Evolutionary conservation across 352 stramenopile species (phyloP), one percentile per base, ranked within the genome.

Genomic region (Globisporangium middletonii): DNA sequence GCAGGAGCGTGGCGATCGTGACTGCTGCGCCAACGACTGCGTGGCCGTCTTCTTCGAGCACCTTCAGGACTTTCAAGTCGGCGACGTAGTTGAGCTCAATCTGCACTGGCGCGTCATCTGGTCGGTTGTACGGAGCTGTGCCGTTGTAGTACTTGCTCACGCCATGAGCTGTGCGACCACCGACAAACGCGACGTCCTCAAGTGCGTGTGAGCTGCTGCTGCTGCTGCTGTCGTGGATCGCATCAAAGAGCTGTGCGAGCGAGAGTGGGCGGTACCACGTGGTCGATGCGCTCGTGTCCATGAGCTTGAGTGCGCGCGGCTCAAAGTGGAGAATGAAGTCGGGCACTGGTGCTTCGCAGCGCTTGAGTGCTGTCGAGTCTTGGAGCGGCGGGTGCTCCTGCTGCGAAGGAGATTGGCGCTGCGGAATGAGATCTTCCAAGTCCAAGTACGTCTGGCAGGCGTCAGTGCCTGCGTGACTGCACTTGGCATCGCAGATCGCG

Each of bases 221-320:
- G n/a, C 64, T 65, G 2, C 73, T 84, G 53, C 95, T 87, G 50
- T 84, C 90, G 60, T 94, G 92, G 55, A 88, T 86, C 2, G 87
- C 86, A 43, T 97, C 79, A 28, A 73, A 48, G n/a, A 83, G 55
- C 30, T 79, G 68, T 3, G 53, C 60, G 27, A 74, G 53, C 37
- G 59, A 61, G 18, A 79, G 58, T 37, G 67, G 68, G 6, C 68
- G 65, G 44, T 79, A 79, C 71, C 71, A 79, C 43, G 57, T 63
- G 28, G 23, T 23, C 23, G 23, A 23, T 23, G 23, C 23, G 23
- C 28, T 12, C 28, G 19, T 56, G 4, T 47, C 58, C 27, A 65
- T 57, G 42, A 75, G 65, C 41, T 63, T 65, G 18, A 76, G 53
- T 26, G 68, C 59, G 12, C 50, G 58, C 4, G 68, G 65, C 43